phyloP scores from a whole-genome alignment of 2,329 filamentous ascomycete species.

The Fusarium clavum region DNA sequence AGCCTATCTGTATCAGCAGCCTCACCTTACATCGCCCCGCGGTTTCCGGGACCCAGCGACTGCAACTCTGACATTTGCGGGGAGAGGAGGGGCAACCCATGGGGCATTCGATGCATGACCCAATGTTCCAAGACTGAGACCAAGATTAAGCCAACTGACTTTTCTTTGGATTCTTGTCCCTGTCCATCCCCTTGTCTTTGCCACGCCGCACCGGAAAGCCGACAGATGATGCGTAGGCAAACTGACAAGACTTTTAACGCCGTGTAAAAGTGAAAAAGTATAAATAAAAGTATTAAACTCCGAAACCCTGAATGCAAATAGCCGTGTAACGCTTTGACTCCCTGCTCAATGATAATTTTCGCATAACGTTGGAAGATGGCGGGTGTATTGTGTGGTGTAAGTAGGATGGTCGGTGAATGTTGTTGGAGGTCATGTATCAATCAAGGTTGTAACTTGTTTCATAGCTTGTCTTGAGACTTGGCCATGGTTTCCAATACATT shows the following conservation, averaged over 20 bases:
- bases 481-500: conserved; percentile 66
- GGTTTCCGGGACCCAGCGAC: conserved; percentile 31
- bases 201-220: conserved; percentile 32
- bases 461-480: conserved; percentile 39
- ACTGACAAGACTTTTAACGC: conserved; percentile 29
- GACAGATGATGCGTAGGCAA: conserved; percentile 25
- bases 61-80: conserved; percentile 44
- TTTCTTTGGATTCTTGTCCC: background rate
- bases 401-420: background rate
- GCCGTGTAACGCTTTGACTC: conserved; percentile 45
- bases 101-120: background rate
- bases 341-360: conserved; percentile 40
- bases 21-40: conserved; percentile 33
- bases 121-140: background rate
- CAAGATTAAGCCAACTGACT: conserved; percentile 10
- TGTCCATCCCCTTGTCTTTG: conserved; percentile 1
- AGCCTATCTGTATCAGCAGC: conserved; percentile 34
- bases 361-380: conserved; percentile 11
- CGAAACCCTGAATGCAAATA: conserved; percentile 29
- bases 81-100: conserved; percentile 32
- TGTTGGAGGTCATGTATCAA: background rate
- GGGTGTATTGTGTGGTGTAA: background rate
- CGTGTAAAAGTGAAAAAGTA: conserved; percentile 15
- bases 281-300: conserved; percentile 30
- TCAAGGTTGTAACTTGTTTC: background rate